Percentiles rank a stretch among this genome's conserved stretches.
phyloP scores from a whole-genome alignment of 192 early-diverging fungal genomes.

The Rhizophagus sp. region DNA sequence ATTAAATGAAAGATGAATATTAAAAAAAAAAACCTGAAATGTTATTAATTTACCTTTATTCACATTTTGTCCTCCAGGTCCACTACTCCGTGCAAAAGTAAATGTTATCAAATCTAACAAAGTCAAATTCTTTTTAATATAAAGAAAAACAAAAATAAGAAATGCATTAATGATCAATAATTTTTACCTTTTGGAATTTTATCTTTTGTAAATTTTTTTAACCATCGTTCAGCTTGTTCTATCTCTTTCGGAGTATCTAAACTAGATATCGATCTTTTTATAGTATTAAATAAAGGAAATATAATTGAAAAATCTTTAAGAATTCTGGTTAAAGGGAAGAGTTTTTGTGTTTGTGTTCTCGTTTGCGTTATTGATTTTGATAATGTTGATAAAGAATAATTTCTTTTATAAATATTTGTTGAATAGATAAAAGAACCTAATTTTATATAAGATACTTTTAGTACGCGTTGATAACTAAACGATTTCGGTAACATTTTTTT shows the following conservation, averaged over 20 bases:
- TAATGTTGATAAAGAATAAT: neutral
- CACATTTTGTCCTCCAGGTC: slow-evolving; percentile 91
- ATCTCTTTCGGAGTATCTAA: slow-evolving; percentile 38
- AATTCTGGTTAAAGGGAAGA: too few relatives aligned
- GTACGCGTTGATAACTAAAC: too few relatives aligned
- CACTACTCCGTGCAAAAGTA: slow-evolving; percentile 72
- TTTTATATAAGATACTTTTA: too few relatives aligned
- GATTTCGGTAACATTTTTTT: too few relatives aligned
- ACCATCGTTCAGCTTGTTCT: slow-evolving; percentile 52
- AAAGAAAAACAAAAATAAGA: neutral
- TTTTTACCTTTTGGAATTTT: slow-evolving; percentile 59
- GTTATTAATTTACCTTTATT: slow-evolving; percentile 71
- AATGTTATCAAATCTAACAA: slow-evolving; percentile 47
- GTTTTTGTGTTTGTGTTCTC: neutral
- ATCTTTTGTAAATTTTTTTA: slow-evolving; percentile 49
- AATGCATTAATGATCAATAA: neutral
- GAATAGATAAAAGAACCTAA: neutral
- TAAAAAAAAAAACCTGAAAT: too few relatives aligned
- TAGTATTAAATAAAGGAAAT: neutral
- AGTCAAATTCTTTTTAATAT: neutral
- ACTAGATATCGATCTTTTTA: slow-evolving; percentile 15
- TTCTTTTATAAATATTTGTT: neutral
- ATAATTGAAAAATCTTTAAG: too few relatives aligned
- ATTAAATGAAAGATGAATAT: neutral
- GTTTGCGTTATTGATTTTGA: neutral